Percentiles rank a stretch among this genome's conserved stretches.
phyloP scores from a whole-genome alignment of 805 yeast species.

The Kazachstania africana region DNA sequence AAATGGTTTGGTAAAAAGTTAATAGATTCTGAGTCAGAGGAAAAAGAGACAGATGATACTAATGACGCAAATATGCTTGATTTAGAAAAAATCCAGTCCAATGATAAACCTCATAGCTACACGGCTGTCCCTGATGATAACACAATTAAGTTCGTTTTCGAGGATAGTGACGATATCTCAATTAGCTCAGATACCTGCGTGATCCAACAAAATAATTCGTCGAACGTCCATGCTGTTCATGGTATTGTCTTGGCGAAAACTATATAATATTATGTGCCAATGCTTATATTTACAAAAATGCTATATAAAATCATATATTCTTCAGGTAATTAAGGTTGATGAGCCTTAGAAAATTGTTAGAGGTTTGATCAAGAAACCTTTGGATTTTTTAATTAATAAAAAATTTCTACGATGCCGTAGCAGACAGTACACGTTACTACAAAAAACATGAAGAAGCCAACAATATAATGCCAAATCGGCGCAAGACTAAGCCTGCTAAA shows the following conservation, averaged over 20 bases:
- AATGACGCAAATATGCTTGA: background rate
- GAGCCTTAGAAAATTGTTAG: too few relatives aligned
- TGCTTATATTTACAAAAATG: background rate
- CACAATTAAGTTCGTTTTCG: too few relatives aligned
- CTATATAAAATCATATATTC: background rate
- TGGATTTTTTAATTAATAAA: slow-evolving; percentile 1
- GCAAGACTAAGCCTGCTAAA: slow-evolving; percentile 23
- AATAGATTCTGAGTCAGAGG: background rate
- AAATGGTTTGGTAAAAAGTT: slow-evolving; percentile 14
- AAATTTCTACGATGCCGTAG: slow-evolving; percentile 22
- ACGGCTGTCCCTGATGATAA: too few relatives aligned
- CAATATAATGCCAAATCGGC: slow-evolving; percentile 24
- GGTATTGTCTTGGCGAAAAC: too few relatives aligned
- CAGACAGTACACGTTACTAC: slow-evolving; percentile 20
- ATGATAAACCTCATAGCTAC: too few relatives aligned
- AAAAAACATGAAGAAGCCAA: slow-evolving; percentile 17
- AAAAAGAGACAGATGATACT: background rate
- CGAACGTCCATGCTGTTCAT: slow-evolving; percentile 5
- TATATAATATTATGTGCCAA: too few relatives aligned
- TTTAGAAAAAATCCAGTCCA: too few relatives aligned
- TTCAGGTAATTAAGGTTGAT: background rate
- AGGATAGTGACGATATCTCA: too few relatives aligned
- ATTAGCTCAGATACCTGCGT: too few relatives aligned
- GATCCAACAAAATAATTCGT: slow-evolving; percentile 1
- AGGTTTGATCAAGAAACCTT: too few relatives aligned